Base-by-base conservation (phyloP, 2,329 filamentous ascomycete species). In the Trichoderma breve region DNA sequence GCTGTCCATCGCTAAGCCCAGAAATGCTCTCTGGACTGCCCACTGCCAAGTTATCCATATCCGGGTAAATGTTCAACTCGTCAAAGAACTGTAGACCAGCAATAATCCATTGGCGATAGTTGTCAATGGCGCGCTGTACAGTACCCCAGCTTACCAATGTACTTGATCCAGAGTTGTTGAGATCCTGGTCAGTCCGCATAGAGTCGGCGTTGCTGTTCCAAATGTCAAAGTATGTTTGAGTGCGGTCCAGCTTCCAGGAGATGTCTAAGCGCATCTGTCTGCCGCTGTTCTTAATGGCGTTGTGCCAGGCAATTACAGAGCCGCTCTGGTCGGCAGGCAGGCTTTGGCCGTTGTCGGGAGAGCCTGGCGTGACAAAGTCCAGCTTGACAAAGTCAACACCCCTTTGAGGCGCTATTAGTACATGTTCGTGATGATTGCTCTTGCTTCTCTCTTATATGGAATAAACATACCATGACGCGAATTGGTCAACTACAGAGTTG, bases 181-280 rank as follows among this genome's bases (percentile, higher is more conserved):
- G 73, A 67, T 75, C 74, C 63, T 75, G 74, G 61, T 75, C 74
- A n/a, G 57, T 72, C 15, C 74, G 74, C 74, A 75, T 75, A 4
- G 73, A 66, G 32, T 75, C 74, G 34, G 74, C 71, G 53, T 74
- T 71, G 39, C 47, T 64, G 70, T 73, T 73, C 74, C 74, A 75
- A 28, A 74, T 68, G n/a, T 65, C 21, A 26, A 75, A 75, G 55
- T 74, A 75, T 18, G 67, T 58, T 15, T 73, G 55, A 12, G 71
- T 71, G 36, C 74, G 72, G 58, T 75, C 74, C 26, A 75, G 71
- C 70, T 75, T 75, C 74, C 74, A 75, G 8, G 74, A 75, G 51
- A 75, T 74, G 55, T 73, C 71, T 26, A 74, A 68, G 36, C 73
- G 73, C 71, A 75, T 75, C 51, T 72, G 64, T 7, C 72, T 70